Evolutionary conservation across 495 filamentous ascomycete species (phyloP), one percentile per base, ranked within the genome.

Genomic region (Talaromyces stipitatus): DNA sequence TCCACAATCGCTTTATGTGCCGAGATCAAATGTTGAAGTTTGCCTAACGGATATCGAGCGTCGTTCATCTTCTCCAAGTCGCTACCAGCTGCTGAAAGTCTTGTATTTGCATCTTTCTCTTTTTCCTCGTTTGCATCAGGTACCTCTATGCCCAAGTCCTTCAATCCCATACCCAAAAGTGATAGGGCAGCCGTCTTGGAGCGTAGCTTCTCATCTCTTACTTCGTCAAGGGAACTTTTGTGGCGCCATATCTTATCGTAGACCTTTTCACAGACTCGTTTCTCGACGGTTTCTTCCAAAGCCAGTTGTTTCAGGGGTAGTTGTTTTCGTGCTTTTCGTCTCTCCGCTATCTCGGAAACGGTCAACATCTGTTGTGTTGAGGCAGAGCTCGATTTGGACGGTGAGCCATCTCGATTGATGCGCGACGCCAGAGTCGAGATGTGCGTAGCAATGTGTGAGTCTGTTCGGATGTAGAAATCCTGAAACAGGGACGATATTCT

Each of bases 1-100:
- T 97, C 92, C 41, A 99, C 94, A 50, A 99, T 96, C 61, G 84
- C 84, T 74, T 96, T 96, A 67, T 97, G 92, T 0, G 90, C 86
- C 6, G 85, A 82, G 54, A 91, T 92, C 53, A 99, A 81, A 64
- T 90, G 85, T 61, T 88, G 86, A 28, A 99, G 83, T 72, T 99
- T 99, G 11, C 91, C 94, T 4, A 96, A 73, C 3, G 94, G 94
- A 68, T 88, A 92, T 61, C 84, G 85, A 52, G 89, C 85, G 47
- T 92, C 82, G 64, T 91, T 87, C 92, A 98, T 97, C 36, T 84
- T 81, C 16, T 83, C 74, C 27, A 97, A 71, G 60, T 84, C 83
- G 55, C 86, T 84, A 55, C 91, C 80, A 2, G 94, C 91, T 36
- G 75, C 75, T 32, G 85, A 82, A 26, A 99, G 81, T 69, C 81